Conservation (phyloP, 2,329 filamentous ascomycete species). For the Neodidymelliopsis sp. region DNA sequence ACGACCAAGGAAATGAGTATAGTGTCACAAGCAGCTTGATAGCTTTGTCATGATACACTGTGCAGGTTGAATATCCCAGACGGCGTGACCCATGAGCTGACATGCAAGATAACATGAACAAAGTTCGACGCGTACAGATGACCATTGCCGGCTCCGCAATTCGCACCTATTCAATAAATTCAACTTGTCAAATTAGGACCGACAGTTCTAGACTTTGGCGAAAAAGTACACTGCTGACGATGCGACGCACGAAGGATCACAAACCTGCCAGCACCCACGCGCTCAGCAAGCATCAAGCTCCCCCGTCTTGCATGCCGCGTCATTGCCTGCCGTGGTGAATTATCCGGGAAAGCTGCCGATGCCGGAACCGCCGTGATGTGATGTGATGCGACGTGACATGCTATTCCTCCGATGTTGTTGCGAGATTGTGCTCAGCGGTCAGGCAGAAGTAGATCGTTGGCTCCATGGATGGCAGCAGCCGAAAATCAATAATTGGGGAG, state of each 20-base stretch:
- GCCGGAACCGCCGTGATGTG: conserved; percentile 4
- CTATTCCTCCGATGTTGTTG: conserved; percentile 10
- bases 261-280: neutral
- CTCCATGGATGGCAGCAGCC: neutral
- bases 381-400: too few species aligned
- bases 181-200: neutral
- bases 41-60: too few species aligned
- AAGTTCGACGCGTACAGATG: neutral
- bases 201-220: neutral
- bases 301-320: neutral
- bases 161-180: too few species aligned
- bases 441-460: conserved; percentile 4
- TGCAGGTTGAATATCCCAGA: too few species aligned
- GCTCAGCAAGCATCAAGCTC: neutral
- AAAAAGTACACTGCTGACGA: neutral
- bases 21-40: too few species aligned
- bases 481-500: conserved; percentile 1
- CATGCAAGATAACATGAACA: too few species aligned
- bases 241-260: neutral
- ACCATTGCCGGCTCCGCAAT: neutral
- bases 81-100: too few species aligned
- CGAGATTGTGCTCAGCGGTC: conserved; percentile 5
- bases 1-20: too few species aligned
- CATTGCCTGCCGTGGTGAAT: neutral
- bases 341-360: conserved; percentile 3